Evolutionary conservation across 2,329 filamentous ascomycete species (phyloP).

Genomic region (Diplocarpon rosae): DNA sequence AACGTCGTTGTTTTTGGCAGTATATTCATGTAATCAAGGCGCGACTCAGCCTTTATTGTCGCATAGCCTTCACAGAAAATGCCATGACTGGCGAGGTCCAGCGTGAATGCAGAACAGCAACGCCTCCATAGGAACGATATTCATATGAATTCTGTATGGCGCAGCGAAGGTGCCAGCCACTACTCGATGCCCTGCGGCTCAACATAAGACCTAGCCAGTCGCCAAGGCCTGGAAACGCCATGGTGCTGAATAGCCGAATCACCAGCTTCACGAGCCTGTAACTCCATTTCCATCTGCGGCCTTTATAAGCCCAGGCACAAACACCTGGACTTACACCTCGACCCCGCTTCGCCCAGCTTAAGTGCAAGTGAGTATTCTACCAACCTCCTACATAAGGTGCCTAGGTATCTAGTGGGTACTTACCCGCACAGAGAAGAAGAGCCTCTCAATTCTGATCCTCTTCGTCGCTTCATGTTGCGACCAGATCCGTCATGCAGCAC

Average conservation of each 20-base stretch:
- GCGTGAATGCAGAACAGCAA: conserved; percentile 8
- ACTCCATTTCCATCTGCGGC: too few species aligned
- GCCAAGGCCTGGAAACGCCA: too few species aligned
- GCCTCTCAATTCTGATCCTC: conserved; percentile 9
- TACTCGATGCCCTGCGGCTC: conserved; percentile 5
- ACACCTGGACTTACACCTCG: too few species aligned
- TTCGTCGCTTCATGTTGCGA: not conserved
- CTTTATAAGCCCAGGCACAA: too few species aligned
- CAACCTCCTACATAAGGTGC: too few species aligned
- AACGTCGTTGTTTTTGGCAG: conserved; percentile 8
- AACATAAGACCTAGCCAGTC: not conserved
- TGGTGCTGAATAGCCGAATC: too few species aligned
- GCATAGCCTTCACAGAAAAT: conserved; percentile 16
- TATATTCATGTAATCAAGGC: conserved; percentile 4
- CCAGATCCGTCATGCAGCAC: conserved; percentile 15
- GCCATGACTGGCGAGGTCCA: conserved; percentile 1
- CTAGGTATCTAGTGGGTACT: too few species aligned
- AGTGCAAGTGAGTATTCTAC: too few species aligned
- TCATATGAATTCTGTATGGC: not conserved
- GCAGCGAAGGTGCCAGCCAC: conserved; percentile 6
- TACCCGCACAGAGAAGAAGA: not conserved
- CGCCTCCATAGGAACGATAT: not conserved
- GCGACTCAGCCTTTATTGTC: conserved; percentile 18
- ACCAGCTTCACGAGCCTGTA: too few species aligned
- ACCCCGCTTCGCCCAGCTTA: too few species aligned